A percentile compares a stretch with the other conserved stretches of the same genome.
These are phyloP conservation scores for Colletotrichum eleusines DNA, from an alignment of 2,329 filamentous ascomycete species.

Conservation along the genomic window DNA sequence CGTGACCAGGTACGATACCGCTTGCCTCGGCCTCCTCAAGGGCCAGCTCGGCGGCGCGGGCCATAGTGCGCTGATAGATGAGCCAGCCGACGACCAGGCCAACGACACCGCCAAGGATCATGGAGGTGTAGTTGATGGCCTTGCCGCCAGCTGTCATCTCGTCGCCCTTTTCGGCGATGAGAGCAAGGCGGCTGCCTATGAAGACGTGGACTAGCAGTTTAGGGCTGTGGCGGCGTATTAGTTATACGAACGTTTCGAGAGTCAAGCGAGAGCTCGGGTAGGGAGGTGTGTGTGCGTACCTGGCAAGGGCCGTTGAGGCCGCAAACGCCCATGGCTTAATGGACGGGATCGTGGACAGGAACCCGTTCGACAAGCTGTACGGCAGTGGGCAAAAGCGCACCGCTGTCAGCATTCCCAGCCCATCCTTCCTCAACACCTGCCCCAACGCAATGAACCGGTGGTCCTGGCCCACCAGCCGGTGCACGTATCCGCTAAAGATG, in stretches of 20 bases:
- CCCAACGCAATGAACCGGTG: conserved; percentile 89
- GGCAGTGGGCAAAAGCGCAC: conserved; percentile 93
- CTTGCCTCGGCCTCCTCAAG: conserved; percentile 54
- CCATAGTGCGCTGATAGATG: conserved; percentile 82
- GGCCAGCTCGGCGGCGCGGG: conserved; percentile 69
- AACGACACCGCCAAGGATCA: conserved; percentile 76
- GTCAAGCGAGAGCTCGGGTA: not conserved
- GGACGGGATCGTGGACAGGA: conserved; percentile 92
- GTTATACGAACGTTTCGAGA: not conserved
- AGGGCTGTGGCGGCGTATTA: conserved; percentile 63
- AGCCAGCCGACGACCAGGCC: conserved; percentile 83
- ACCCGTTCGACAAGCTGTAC: conserved; percentile 93
- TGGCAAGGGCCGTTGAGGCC: conserved; percentile 83
- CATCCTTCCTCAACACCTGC: conserved; percentile 90
- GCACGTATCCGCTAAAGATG: conserved; percentile 81
- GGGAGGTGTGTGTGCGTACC: conserved; percentile 51
- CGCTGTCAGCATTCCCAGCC: conserved; percentile 88
- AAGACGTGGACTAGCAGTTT: conserved; percentile 95
- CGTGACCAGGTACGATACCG: conserved; percentile 42
- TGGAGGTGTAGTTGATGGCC: conserved; percentile 85
- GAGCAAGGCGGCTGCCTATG: conserved; percentile 85
- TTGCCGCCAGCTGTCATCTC: conserved; percentile 85
- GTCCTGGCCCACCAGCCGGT: conserved; percentile 84
- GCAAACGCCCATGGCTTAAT: conserved; percentile 82
- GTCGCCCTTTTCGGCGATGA: conserved; percentile 85